Base-by-base conservation (phyloP, 805 yeast genomes). In the Metahyphopichia silvanorum region DNA sequence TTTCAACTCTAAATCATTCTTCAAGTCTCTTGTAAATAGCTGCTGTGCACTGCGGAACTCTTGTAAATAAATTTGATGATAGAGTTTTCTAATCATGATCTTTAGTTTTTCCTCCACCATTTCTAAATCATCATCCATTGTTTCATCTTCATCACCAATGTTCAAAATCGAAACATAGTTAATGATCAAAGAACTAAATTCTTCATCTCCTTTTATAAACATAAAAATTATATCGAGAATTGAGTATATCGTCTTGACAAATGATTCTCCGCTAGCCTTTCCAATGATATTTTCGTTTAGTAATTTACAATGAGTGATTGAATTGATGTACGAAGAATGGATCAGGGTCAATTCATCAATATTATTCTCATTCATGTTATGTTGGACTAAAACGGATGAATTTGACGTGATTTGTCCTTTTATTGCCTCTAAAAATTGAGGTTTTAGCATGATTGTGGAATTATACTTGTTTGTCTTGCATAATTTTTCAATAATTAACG, bases 1-100 rank as follows among this genome's bases (percentile, higher is more conserved):
- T 32, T 68, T 60, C 32, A 82, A 47, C 16, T 70, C 75, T 8
- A 64, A 53, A 42, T 81, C 86, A 17, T 60, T 53, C n/a, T 67
- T 64, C 33, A 82, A 55, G 44, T 79, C 86, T 26, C 57, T 66
- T 0, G 68, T 63, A 34, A 81, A 72, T 3, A 53, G 44, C 24
- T 60, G 62, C 25, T 72, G 42, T 14, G 58, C 55, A 2, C 57
- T 57, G 35, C 68, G 67, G 46, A 75, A 80, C 14, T 61, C 65
- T 21, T 57, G 64, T 21, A 53, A 55, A 57, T 56, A 71, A 34
- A 58, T 55, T 17, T 43, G 67, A 21, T 41, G 43, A 32, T 64
- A 61, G 15, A 79, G 53, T 34, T 63, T 64, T 4, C 52, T 53
- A 33, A 69, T 61, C 16, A 76, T 55, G 4, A 55, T 50, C 30